Evolutionary conservation across 345 rosid genomes (phyloP).

Genomic region (Streptanthus diversifolius): DNA sequence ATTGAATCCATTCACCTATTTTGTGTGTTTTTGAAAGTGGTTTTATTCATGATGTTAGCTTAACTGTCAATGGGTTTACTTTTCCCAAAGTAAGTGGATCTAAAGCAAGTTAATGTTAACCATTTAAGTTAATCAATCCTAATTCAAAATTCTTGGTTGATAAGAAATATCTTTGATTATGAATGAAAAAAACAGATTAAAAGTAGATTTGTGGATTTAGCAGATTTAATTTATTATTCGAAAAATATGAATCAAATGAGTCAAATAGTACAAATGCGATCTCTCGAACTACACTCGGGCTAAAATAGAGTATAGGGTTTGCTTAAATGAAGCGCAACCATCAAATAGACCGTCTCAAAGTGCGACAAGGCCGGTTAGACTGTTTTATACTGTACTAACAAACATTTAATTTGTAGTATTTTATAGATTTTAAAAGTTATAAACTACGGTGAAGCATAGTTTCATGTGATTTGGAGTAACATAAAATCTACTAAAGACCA

Average conservation of each 20-base stretch:
- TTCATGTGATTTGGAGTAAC: not conserved
- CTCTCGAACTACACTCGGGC: not conserved
- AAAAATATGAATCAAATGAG: too few species aligned
- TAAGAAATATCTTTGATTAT: slow-evolving; percentile 10
- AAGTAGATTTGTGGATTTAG: too few species aligned
- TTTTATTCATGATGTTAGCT: not conserved
- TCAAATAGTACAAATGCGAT: too few species aligned
- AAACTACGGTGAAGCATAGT: not conserved
- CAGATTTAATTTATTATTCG: too few species aligned
- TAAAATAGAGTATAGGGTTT: not conserved
- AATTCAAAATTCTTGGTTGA: not conserved
- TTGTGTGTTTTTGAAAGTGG: not conserved
- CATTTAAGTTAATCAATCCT: not conserved
- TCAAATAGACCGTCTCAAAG: slow-evolving; percentile 7
- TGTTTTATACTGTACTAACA: not conserved
- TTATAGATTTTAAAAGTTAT: not conserved
- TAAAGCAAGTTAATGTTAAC: not conserved
- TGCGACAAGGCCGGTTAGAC: not conserved
- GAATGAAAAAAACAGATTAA: too few species aligned
- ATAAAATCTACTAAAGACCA: slow-evolving; percentile 5
- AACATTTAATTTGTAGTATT: not conserved
- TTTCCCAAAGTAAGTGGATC: not conserved
- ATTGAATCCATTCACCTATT: not conserved
- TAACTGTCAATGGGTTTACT: not conserved
- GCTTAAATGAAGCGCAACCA: slow-evolving; percentile 15